Conservation (phyloP, 1,284 basidiomycete genomes). For the Ganoderma sinense region DNA sequence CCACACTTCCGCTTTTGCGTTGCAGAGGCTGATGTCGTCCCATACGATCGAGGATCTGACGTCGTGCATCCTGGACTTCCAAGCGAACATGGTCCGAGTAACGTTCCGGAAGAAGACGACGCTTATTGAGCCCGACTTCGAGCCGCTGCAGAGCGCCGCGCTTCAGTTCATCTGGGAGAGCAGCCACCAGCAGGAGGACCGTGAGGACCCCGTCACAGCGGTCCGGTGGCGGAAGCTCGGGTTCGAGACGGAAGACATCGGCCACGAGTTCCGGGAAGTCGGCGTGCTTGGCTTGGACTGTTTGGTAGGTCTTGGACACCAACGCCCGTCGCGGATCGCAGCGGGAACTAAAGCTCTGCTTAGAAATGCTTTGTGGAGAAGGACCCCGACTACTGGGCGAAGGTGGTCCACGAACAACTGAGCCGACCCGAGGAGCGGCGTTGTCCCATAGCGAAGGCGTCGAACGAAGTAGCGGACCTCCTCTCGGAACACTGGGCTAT, state of each 20-base stretch:
- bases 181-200: conserved; percentile 63
- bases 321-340: neutral
- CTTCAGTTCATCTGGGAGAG: conserved; percentile 79
- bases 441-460: conserved; percentile 89
- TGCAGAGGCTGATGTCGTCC: conserved; percentile 85
- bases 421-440: conserved; percentile 80
- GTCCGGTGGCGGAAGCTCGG: conserved; percentile 85
- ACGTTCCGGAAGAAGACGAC: conserved; percentile 84
- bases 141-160: conserved; percentile 66
- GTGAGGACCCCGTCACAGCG: conserved; percentile 53
- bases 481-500: conserved; percentile 90
- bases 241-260: conserved; percentile 81
- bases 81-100: conserved; percentile 86
- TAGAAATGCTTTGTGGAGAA: conserved; percentile 48
- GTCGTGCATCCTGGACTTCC: conserved; percentile 91
- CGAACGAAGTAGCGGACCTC: conserved; percentile 88
- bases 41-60: conserved; percentile 88
- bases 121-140: conserved; percentile 73
- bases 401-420: conserved; percentile 86
- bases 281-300: conserved; percentile 90
- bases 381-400: conserved; percentile 84
- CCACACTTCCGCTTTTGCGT: neutral
- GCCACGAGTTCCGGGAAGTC: conserved; percentile 84
- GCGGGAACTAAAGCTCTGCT: neutral
- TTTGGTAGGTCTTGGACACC: conserved; percentile 57